These are phyloP conservation scores for Evernia prunastri DNA, from an alignment of 495 filamentous ascomycete genomes.

Conservation along the genomic window DNA sequence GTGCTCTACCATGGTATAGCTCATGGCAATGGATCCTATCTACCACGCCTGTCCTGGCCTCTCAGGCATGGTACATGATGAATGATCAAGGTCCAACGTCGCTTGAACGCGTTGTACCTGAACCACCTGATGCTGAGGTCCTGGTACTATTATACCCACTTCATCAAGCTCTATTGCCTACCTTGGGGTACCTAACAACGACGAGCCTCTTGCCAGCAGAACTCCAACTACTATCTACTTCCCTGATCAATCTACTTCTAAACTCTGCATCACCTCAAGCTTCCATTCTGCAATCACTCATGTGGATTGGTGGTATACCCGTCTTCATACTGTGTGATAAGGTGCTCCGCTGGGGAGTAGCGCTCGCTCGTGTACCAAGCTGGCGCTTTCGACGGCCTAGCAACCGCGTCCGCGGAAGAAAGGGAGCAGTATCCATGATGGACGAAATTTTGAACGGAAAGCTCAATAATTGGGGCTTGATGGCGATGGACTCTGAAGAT, in stretches of 20 bases:
- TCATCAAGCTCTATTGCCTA: conserved; percentile 70
- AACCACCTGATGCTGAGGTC: conserved; percentile 44
- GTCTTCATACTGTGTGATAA: conserved; percentile 66
- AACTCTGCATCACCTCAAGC: conserved; percentile 77
- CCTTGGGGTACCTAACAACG: conserved; percentile 71
- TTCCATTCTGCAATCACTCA: conserved; percentile 68
- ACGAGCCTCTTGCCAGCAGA: conserved; percentile 83
- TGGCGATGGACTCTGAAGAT: conserved; percentile 36
- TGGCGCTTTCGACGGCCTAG: conserved; percentile 65
- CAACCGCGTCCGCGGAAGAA: conserved; percentile 23
- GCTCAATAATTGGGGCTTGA: conserved; percentile 34
- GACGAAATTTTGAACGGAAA: conserved; percentile 44
- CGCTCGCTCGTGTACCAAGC: conserved; percentile 77
- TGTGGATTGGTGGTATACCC: conserved; percentile 82
- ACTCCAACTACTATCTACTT: conserved; percentile 74
- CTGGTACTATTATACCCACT: conserved; percentile 72
- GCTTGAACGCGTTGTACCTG: conserved; percentile 7
- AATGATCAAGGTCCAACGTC: background rate
- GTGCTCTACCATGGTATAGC: conserved; percentile 49
- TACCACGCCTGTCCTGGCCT: conserved; percentile 51
- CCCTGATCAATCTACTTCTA: conserved; percentile 75
- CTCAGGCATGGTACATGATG: conserved; percentile 25
- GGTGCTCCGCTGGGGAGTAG: conserved; percentile 78
- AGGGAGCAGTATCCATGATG: conserved; percentile 46
- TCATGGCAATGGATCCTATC: conserved; percentile 67